Evolutionary conservation across 495 filamentous ascomycete species (phyloP).

Genomic region (Hypoxylon lenormandii): DNA sequence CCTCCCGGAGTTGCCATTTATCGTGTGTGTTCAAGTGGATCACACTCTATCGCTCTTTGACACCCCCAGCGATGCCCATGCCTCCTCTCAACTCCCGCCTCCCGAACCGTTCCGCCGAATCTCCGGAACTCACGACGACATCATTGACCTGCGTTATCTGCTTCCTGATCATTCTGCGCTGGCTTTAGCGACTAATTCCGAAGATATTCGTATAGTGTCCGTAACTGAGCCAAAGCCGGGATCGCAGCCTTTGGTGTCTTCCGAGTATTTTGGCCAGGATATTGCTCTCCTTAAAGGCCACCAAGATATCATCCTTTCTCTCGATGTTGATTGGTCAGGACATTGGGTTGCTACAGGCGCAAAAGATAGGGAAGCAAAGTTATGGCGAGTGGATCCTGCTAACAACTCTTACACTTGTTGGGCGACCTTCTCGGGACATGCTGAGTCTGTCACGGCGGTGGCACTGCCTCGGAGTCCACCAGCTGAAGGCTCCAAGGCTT

Average conservation of each 20-base stretch:
- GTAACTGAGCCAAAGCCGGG: constrained; percentile 51
- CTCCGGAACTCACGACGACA: constrained; percentile 96
- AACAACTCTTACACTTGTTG: constrained; percentile 80
- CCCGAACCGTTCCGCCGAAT: constrained; percentile 73
- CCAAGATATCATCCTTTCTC: constrained; percentile 92
- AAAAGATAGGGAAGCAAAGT: constrained; percentile 92
- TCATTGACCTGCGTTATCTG: constrained; percentile 90
- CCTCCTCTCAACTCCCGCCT: constrained; percentile 47
- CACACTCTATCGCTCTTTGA: constrained; percentile 85
- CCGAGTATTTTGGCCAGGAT: constrained; percentile 85
- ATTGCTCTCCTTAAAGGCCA: constrained; percentile 86
- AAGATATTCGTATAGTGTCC: constrained; percentile 88
- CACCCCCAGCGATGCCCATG: constrained; percentile 50
- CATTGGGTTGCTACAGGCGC: constrained; percentile 95
- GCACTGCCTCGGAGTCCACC: constrained; percentile 78
- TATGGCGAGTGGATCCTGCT: constrained; percentile 88
- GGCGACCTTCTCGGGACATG: constrained; percentile 86
- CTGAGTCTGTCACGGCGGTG: constrained; percentile 94
- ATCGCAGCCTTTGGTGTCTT: constrained; percentile 51
- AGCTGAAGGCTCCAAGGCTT: constrained; percentile 71
- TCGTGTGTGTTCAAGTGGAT: constrained; percentile 88
- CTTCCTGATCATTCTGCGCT: constrained; percentile 81
- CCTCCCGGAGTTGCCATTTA: constrained; percentile 68
- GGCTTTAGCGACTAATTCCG: constrained; percentile 93
- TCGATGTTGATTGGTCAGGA: constrained; percentile 95